Evolutionary conservation across 495 filamentous ascomycete genomes (phyloP), one percentile per base, ranked within the genome.

Genomic region (Cercophora newfieldiana): DNA sequence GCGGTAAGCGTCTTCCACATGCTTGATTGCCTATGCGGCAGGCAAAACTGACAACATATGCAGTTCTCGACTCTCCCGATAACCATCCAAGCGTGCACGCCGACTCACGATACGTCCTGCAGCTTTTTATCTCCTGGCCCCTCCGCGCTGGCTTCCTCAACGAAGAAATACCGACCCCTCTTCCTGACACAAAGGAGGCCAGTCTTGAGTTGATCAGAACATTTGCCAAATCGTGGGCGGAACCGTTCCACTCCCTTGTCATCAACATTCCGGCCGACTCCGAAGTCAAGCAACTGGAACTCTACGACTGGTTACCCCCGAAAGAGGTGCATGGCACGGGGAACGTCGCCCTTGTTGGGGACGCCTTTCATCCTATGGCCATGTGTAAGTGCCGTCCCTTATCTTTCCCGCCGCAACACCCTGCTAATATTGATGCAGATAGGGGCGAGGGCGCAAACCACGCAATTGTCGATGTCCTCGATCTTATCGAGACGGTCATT

Each of bases 281-380:
- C 0, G 80, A 82, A 10, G 76, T 84, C 19, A 82, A 83, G 50
- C 75, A 75, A 4, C 79, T 90, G 25, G 76, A 77, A 26, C 69
- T 89, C 6, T 81, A 81, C 25, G 88, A 90, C 71, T 89, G 85
- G 84, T 76, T 68, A 60, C 76, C 75, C 29, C 72, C 73, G 66
- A 72, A 53, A 65, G 72, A 31, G 64, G 48, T 75, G 37, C 64
- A 64, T 0, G 64, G 65, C 1, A 56, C 19, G 0, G 82, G 85
- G 1, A 70, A 77, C 33, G 76, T 86, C 1, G 83, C 83, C 0
- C 60, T 89, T 24, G 79, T 83, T 6, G 87, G 87, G 3, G 88
- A 90, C 74, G 86, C 87, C 0, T 79, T 85, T 6, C 87, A 90
- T 73, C 79, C 86, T 0, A 89, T 89, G 87, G 79, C 83, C 0